Evolutionary conservation across 106 monocot genomes (phyloP), one percentile per base, ranked within the genome.

Genomic region (Phalaenopsis aphrodite): DNA sequence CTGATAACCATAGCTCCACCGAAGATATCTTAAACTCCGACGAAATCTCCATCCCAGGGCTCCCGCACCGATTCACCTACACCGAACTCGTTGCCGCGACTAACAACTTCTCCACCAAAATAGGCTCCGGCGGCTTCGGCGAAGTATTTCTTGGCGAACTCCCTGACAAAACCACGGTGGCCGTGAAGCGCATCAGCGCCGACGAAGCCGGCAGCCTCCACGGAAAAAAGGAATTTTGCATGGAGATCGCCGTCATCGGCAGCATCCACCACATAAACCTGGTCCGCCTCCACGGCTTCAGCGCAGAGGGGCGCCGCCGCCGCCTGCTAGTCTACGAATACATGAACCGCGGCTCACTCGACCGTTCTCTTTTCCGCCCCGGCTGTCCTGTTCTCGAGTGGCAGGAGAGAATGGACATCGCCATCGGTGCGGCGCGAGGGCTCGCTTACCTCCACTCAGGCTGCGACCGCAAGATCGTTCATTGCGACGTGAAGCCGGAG

Each of bases 401-500:
- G 58, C 77, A 69, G 78, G 82, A 98, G 65, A 78, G 97, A 18
- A 43, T 89, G 47, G 84, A 88, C 52, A 84, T 98, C 64, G 97
- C 97, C 12, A n/a, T 94, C 41, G 92, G 94, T 18, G 86, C 97
- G 5, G 97, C 97, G 12, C 81, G 92, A 0, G 97, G 97, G 9
- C 87, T 98, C 10, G 94, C 94, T 2, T 98, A 98, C 84, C 89
- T 98, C 36, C 97, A 98, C 80, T 61, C 80, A 46, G 87, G 94
- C 17, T 94, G 94, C 72, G 92, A 98, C 8, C 87, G 84, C 48
- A 90, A 86, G 84, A 91, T 98, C 77, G 84, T 98, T 43, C 97
- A 98, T 84, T 98, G 97, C 84, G 97, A 98, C 83, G 85, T 98
- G 6, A 98, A 98, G 85, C 97, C 97, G 43, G 94, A 98, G 86